These are phyloP conservation scores for Arachis monticola DNA, from an alignment of 331 rosid species.

Conservation along the genomic window DNA sequence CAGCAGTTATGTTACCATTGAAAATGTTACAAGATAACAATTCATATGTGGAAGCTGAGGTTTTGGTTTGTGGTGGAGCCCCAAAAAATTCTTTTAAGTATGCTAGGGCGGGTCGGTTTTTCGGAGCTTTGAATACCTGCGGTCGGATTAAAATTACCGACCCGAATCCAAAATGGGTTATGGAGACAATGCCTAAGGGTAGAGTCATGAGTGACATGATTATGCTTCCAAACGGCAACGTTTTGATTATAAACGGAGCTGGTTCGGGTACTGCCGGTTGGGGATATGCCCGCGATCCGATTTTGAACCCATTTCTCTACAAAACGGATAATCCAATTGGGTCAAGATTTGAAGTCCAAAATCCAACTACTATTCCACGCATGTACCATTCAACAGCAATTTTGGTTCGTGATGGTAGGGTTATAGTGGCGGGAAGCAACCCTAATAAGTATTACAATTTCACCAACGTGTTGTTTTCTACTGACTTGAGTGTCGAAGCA, in stretches of 20 bases:
- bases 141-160: conserved; percentile 74
- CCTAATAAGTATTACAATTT: conserved; percentile 59
- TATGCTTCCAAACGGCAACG: conserved; percentile 66
- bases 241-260: conserved; percentile 74
- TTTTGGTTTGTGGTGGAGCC: conserved; percentile 85
- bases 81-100: conserved; percentile 55
- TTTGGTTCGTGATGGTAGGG: conserved; percentile 75
- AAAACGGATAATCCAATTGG: conserved; percentile 37
- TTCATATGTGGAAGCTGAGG: conserved; percentile 52
- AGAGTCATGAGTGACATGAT: conserved; percentile 79
- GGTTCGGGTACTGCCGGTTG: conserved; percentile 65
- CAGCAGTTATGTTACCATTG: conserved; percentile 78
- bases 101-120: conserved; percentile 18
- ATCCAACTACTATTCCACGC: conserved; percentile 47
- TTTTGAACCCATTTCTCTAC: conserved; percentile 58
- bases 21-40: conserved; percentile 37
- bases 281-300: conserved; percentile 62
- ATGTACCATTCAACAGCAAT: conserved; percentile 84
- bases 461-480: conserved; percentile 51
- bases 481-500: conserved; percentile 71
- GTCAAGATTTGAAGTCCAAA: conserved; percentile 55
- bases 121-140: conserved; percentile 60
- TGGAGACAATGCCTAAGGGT: conserved; percentile 71
- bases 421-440: conserved; percentile 76
- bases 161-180: conserved; percentile 59